Percentiles rank a stretch among this genome's conserved stretches.
These are phyloP conservation scores for Vigna unguiculata DNA, from an alignment of 306 rosid genomes.

Conservation along the genomic window DNA sequence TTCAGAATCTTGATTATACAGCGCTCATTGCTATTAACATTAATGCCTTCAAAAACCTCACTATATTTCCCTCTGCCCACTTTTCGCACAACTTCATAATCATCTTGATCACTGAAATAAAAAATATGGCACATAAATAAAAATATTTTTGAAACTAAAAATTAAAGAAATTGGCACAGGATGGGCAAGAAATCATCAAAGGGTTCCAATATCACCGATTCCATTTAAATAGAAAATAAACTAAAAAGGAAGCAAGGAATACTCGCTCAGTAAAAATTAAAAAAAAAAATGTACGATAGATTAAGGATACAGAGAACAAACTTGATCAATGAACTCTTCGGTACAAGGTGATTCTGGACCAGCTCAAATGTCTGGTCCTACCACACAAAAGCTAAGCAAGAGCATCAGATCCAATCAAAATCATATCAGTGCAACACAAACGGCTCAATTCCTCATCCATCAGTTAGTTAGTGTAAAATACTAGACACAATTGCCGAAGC, in stretches of 20 bases:
- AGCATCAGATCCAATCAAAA: neutral
- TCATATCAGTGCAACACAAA: too few species aligned
- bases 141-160: too few species aligned
- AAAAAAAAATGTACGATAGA: neutral
- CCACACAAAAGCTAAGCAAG: neutral
- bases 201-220: neutral
- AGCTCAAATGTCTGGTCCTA: neutral
- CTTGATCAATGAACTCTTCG: neutral
- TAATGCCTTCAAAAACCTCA: slow-evolving; percentile 91
- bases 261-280: neutral
- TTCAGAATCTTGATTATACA: slow-evolving; percentile 92
- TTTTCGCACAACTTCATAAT: slow-evolving; percentile 91
- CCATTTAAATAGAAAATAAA: neutral
- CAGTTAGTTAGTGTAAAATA: too few species aligned
- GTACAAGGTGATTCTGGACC: neutral
- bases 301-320: neutral
- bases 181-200: neutral
- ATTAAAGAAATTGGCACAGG: neutral
- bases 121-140: neutral
- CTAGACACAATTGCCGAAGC: too few species aligned
- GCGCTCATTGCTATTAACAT: slow-evolving; percentile 79
- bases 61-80: slow-evolving; percentile 97
- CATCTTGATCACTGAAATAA: slow-evolving; percentile 76
- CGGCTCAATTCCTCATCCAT: too few species aligned
- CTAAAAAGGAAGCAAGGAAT: neutral